Evolutionary conservation across 163 green algal genomes (phyloP).

Genomic region (Chlamydomonas reinhardtii): DNA sequence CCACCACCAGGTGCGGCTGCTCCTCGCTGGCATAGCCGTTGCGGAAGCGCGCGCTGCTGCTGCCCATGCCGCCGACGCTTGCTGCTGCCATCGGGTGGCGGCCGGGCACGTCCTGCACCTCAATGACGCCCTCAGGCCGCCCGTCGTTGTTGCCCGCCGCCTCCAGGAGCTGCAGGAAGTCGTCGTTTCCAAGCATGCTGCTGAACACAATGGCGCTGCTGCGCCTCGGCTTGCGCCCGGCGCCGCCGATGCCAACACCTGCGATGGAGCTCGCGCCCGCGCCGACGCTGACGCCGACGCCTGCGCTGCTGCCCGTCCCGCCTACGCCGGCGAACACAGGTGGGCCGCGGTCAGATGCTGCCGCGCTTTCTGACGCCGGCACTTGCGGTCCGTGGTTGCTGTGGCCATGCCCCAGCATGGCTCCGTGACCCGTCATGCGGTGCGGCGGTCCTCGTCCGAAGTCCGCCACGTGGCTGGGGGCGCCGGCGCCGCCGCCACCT

Average conservation of each 20-base stretch:
- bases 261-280: no score
- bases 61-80: neutral
- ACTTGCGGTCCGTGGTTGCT: neutral
- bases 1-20: no score
- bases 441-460: no score
- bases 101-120: neutral
- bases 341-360: neutral
- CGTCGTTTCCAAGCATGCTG: neutral
- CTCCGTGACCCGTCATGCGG: no score
- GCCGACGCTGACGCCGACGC: no score
- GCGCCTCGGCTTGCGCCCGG: neutral
- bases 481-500: no score
- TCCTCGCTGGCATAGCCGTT: no score
- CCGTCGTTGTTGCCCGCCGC: slow-evolving; percentile 33
- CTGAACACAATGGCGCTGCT: slow-evolving; percentile 7
- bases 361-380: neutral
- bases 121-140: slow-evolving; percentile 28
- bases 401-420: no score
- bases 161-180: slow-evolving; percentile 15
- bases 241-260: neutral
- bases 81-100: no score
- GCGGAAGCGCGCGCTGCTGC: no score
- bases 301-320: no score
- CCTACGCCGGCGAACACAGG: neutral
- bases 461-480: no score